Evolutionary conservation across 2,329 filamentous ascomycete species (phyloP).

Genomic region (Malbranchea zuffiana): DNA sequence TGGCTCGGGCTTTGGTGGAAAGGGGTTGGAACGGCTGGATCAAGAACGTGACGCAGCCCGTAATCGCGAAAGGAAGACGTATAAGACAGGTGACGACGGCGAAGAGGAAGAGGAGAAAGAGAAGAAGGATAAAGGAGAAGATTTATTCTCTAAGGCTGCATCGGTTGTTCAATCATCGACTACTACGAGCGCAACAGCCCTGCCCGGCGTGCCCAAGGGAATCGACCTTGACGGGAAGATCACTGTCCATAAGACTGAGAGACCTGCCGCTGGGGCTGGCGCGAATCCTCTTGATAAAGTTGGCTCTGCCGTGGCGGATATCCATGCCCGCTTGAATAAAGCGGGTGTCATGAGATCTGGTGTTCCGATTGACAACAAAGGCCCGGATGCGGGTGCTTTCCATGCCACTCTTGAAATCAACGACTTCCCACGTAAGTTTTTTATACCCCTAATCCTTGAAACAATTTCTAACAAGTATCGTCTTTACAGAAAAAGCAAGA

Average conservation of each 20-base stretch:
- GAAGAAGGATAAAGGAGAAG: constrained; percentile 53
- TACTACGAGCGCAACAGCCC: constrained; percentile 29
- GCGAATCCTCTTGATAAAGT: constrained; percentile 74
- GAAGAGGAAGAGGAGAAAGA: constrained; percentile 59
- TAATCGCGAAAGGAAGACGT: constrained; percentile 74
- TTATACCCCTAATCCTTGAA: constrained; percentile 1
- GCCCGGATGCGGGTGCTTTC: constrained; percentile 90
- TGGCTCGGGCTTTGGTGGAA: constrained; percentile 83
- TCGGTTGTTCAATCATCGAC: constrained; percentile 53
- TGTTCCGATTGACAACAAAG: constrained; percentile 96
- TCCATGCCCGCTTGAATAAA: constrained; percentile 80
- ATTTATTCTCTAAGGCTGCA: constrained; percentile 49
- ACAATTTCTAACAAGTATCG: constrained; percentile 12
- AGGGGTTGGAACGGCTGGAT: constrained; percentile 83
- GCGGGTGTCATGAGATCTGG: constrained; percentile 82
- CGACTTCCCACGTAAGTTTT: constrained; percentile 68
- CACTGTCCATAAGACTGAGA: constrained; percentile 59
- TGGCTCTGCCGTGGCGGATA: constrained; percentile 77
- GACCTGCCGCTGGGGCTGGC: constrained; percentile 33
- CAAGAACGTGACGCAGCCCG: constrained; percentile 81
- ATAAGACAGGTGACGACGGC: constrained; percentile 79
- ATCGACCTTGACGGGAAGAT: constrained; percentile 58
- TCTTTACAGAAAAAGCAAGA: constrained; percentile 63
- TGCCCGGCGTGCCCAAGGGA: constrained; percentile 42
- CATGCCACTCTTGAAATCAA: constrained; percentile 98